These are phyloP conservation scores for Teratosphaeria epicoccoides DNA, from an alignment of 2,329 filamentous ascomycete species.

Conservation along the genomic window DNA sequence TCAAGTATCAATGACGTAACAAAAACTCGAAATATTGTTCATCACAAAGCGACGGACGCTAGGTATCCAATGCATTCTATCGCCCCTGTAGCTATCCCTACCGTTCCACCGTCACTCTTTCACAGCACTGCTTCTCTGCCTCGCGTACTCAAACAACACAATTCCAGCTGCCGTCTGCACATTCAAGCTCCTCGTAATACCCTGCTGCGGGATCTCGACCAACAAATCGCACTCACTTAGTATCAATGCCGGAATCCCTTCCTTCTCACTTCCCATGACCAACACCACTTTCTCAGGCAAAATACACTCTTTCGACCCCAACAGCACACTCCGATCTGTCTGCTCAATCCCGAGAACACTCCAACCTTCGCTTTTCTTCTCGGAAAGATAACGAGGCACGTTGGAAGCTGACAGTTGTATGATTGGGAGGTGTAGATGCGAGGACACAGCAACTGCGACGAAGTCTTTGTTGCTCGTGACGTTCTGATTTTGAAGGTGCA, in stretches of 20 bases:
- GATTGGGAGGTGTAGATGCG: slow-evolving; percentile 40
- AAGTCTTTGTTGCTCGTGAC: slow-evolving; percentile 39
- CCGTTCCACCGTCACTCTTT: no score
- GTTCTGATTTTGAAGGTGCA: slow-evolving; percentile 35
- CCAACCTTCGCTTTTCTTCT: slow-evolving; percentile 38
- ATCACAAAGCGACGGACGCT: no score
- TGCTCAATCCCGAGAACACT: slow-evolving; percentile 45
- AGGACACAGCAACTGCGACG: slow-evolving; percentile 39
- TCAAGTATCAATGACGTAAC: no score
- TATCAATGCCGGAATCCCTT: slow-evolving; percentile 39
- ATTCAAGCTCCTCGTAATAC: slow-evolving; percentile 44
- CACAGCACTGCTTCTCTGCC: slow-evolving; percentile 28
- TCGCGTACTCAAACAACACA: slow-evolving; percentile 42
- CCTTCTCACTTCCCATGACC: slow-evolving; percentile 42
- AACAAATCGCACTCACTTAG: slow-evolving; percentile 40
- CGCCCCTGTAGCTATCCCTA: no score
- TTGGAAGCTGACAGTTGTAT: slow-evolving; percentile 19
- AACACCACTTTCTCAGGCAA: slow-evolving; percentile 28
- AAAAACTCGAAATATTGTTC: no score
- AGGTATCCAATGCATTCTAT: no score
- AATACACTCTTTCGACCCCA: slow-evolving; percentile 28
- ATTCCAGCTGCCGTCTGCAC: slow-evolving; percentile 45
- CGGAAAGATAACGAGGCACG: slow-evolving; percentile 28
- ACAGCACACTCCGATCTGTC: slow-evolving; percentile 38
- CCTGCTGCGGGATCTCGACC: slow-evolving; percentile 43